Percentiles rank a stretch among this genome's conserved stretches.
phyloP scores from a whole-genome alignment of 805 yeast species.

The Starmerella vitae region DNA sequence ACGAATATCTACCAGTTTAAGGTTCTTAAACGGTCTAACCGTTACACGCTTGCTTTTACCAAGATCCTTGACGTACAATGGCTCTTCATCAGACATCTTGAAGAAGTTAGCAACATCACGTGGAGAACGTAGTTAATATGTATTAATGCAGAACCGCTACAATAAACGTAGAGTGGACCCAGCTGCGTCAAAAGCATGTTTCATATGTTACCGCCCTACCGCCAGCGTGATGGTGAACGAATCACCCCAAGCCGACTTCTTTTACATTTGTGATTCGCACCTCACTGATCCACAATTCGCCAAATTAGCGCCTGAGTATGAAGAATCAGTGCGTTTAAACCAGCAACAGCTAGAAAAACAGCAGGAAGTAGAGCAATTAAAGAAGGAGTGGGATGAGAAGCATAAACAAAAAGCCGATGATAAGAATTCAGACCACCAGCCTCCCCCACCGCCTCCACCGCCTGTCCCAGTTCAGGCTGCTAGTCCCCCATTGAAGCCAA shows the following conservation, averaged over 20 bases:
- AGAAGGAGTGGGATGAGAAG: conserved; percentile 24
- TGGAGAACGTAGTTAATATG: too few relatives aligned
- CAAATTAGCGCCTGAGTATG: conserved; percentile 27
- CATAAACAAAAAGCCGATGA: conserved; percentile 6
- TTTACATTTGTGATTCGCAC: conserved; percentile 41
- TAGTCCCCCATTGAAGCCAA: neutral
- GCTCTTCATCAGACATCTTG: neutral
- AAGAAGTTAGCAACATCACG: too few relatives aligned
- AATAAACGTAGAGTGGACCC: conserved; percentile 36
- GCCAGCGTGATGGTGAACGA: conserved; percentile 36
- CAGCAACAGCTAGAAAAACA: conserved; percentile 15
- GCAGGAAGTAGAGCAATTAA: conserved; percentile 26
- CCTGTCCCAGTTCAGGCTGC: neutral
- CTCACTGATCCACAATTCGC: conserved; percentile 39
- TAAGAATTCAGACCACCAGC: conserved; percentile 13
- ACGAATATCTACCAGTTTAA: conserved; percentile 63
- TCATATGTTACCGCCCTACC: conserved; percentile 42
- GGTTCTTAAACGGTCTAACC: conserved; percentile 56
- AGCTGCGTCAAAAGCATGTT: conserved; percentile 35
- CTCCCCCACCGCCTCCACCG: conserved; percentile 4
- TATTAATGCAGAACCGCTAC: conserved; percentile 37
- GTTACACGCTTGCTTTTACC: conserved; percentile 56
- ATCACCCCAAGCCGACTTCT: conserved; percentile 36
- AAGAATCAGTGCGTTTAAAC: neutral
- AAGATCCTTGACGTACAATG: conserved; percentile 25